Percentiles rank a stretch among this genome's conserved stretches.
Conservation (phyloP, 2,329 filamentous ascomycete genomes). For the Fusarium burgessii region DNA sequence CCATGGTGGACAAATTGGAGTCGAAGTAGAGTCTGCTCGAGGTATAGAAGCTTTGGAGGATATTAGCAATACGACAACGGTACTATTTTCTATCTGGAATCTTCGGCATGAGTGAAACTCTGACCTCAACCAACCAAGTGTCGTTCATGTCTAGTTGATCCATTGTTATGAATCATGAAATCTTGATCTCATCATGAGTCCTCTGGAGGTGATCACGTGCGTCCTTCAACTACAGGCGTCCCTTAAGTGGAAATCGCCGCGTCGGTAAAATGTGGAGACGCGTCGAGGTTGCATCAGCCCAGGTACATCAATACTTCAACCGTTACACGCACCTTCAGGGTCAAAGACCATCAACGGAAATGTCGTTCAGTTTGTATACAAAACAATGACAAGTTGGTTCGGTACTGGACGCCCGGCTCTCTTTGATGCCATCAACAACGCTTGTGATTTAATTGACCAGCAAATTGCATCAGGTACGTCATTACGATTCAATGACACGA, state of each 20-base stretch:
- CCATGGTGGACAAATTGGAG: background rate
- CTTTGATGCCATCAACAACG: slow-evolving; percentile 54
- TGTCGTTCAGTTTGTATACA: slow-evolving; percentile 17
- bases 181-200: slow-evolving; percentile 4
- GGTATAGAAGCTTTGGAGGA: background rate
- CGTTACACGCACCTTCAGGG: slow-evolving; percentile 6
- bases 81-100: background rate
- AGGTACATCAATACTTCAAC: slow-evolving; percentile 3
- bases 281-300: slow-evolving; percentile 34
- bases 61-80: background rate
- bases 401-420: slow-evolving; percentile 55
- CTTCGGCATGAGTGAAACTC: no score
- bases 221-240: background rate
- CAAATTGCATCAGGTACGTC: slow-evolving; percentile 53
- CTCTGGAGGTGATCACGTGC: slow-evolving; percentile 24
- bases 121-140: no score
- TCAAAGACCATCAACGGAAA: slow-evolving; percentile 16
- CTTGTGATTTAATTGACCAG: slow-evolving; percentile 56
- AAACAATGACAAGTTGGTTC: slow-evolving; percentile 57
- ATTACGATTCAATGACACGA: slow-evolving; percentile 5
- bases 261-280: slow-evolving; percentile 43
- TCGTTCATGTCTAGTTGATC: no score
- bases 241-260: slow-evolving; percentile 24
- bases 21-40: background rate
- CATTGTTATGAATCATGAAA: background rate